Base-by-base conservation (phyloP, 257 asterid species). In the Fraxinus americana region DNA sequence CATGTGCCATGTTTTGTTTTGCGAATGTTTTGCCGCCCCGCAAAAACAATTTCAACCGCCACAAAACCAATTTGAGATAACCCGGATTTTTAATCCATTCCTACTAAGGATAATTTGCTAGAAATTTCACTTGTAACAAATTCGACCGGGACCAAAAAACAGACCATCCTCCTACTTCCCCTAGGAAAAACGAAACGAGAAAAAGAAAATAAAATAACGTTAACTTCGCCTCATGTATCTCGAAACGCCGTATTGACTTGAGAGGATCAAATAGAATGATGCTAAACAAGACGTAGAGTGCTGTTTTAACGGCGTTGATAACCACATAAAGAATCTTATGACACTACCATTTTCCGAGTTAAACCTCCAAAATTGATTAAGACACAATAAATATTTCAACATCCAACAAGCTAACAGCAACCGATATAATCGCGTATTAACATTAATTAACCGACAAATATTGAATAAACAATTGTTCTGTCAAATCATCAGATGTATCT, bases 401-500 rank as follows among this genome's bases (percentile, higher is more conserved):
- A 76, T 88, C 83, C 74, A 74, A 76, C 23, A 6, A 7, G n/a
- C 81, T 45, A 45, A 13, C 54, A 84, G 89, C 92, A 86, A 88
- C 89, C 88, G 90, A 87, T 92, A 88, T 85, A 86, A 81, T 75
- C 82, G 83, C 77, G 75, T 54, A 83, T 78, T 72, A 45, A 45
- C 54, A 45, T 45, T 45, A 45, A 83, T 82, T 81, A 88, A 79
- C 85, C 79, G 73, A 87, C 84, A 80, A 81, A 77, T 17, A 72
- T 75, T 68, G 77, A 86, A 78, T 85, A 85, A 86, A 87, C 84
- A 78, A 84, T 70, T 75, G 73, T 75, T 83, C 86, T 81, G 89
- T 87, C 93, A 83, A 84, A 84, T 91, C 92, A 86, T 70, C 23
- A 81, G 69, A 78, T 75, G 32, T 70, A 67, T n/a, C 81, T 69